These are phyloP conservation scores for Fonsecaea multimorphosa DNA, from an alignment of 2,329 filamentous ascomycete species.

Conservation along the genomic window DNA sequence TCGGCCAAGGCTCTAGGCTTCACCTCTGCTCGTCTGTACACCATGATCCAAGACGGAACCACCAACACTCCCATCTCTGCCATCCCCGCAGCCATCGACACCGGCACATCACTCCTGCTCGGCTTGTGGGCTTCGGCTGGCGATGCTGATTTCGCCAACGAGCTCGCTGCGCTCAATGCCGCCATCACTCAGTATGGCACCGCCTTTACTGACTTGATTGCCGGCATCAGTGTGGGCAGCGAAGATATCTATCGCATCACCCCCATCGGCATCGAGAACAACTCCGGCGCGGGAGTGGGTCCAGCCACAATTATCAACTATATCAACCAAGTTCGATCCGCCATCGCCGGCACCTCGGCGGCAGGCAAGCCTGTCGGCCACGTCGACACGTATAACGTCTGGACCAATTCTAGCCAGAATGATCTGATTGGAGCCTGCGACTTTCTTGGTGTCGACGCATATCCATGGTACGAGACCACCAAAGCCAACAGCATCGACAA, in stretches of 20 bases:
- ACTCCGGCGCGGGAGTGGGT: conserved; percentile 66
- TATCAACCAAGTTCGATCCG: conserved; percentile 70
- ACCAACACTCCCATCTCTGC: conserved; percentile 70
- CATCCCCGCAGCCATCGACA: conserved; percentile 81
- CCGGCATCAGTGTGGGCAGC: conserved; percentile 82
- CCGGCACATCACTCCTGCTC: conserved; percentile 77
- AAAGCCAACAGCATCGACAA: conserved; percentile 60
- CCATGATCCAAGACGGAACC: conserved; percentile 68
- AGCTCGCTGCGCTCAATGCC: conserved; percentile 72
- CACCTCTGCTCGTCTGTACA: conserved; percentile 62
- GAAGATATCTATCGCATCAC: conserved; percentile 87
- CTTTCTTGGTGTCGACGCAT: conserved; percentile 83
- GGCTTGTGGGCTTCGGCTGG: conserved; percentile 82
- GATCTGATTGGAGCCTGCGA: conserved; percentile 71
- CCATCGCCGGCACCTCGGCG: conserved; percentile 68
- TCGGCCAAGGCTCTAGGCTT: conserved; percentile 54
- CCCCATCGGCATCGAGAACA: conserved; percentile 68
- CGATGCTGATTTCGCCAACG: conserved; percentile 68
- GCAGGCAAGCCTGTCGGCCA: conserved; percentile 71
- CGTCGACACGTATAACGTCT: conserved; percentile 88
- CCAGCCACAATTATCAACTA: conserved; percentile 70
- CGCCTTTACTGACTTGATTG: conserved; percentile 69
- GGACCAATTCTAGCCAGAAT: conserved; percentile 72
- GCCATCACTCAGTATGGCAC: conserved; percentile 73
- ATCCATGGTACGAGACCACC: conserved; percentile 77